phyloP scores from a whole-genome alignment of 257 asterid species.

The Sherardia arvensis region DNA sequence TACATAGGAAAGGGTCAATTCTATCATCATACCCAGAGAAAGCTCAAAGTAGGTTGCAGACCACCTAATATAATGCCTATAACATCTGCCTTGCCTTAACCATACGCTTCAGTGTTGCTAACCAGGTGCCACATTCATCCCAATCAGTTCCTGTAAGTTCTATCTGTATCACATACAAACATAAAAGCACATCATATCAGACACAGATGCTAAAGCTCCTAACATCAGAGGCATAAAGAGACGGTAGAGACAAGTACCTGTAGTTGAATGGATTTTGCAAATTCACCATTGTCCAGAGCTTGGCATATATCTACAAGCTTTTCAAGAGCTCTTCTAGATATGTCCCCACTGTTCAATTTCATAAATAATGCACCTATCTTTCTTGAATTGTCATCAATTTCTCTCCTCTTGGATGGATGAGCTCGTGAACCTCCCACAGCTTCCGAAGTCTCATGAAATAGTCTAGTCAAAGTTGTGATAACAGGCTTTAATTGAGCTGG shows the following conservation, averaged over 20 bases:
- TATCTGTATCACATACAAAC: constrained; percentile 34
- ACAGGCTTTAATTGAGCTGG: constrained; percentile 94
- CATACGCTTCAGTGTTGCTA: constrained; percentile 83
- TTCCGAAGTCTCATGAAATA: constrained; percentile 82
- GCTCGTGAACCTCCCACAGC: constrained; percentile 88
- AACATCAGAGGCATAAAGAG: background rate
- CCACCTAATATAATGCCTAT: background rate
- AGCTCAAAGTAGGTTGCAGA: constrained; percentile 3
- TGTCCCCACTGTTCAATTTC: constrained; percentile 75
- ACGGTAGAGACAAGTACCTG: constrained; percentile 44
- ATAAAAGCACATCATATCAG: background rate
- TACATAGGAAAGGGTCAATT: constrained; percentile 21
- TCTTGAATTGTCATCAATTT: constrained; percentile 90
- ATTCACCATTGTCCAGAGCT: constrained; percentile 83
- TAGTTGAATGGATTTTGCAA: constrained; percentile 67
- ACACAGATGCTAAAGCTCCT: background rate
- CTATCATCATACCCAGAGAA: constrained; percentile 19
- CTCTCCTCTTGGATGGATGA: constrained; percentile 84
- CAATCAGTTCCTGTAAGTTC: constrained; percentile 89
- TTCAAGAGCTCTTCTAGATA: constrained; percentile 83
- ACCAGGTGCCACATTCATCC: constrained; percentile 98
- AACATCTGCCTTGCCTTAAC: constrained; percentile 75
- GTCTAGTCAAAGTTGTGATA: constrained; percentile 72
- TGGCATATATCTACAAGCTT: constrained; percentile 88
- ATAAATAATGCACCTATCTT: constrained; percentile 78